A percentile compares a stretch with the other conserved stretches of the same genome.
Evolutionary conservation across 768 basidiomycete species (phyloP).

Genomic region (Coprinellus micaceus): DNA sequence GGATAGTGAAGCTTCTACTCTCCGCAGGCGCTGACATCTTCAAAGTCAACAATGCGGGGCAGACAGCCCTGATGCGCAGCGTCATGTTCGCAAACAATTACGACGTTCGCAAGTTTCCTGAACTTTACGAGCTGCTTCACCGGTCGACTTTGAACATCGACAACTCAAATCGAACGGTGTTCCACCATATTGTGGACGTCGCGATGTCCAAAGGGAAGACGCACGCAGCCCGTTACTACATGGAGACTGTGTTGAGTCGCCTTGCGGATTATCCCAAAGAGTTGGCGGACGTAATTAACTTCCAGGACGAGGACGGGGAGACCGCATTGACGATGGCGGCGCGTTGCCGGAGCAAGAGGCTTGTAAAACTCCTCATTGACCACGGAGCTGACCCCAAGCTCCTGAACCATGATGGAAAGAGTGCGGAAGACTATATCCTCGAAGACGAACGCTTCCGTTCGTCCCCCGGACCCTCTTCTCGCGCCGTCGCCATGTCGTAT

Average conservation of each 20-base stretch:
- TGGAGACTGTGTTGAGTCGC: slow-evolving; percentile 90
- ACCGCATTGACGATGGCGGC: slow-evolving; percentile 97
- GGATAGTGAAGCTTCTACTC: slow-evolving; percentile 90
- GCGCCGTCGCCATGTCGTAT: slow-evolving; percentile 64
- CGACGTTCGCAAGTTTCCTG: slow-evolving; percentile 97
- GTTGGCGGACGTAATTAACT: slow-evolving; percentile 96
- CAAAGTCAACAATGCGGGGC: slow-evolving; percentile 93
- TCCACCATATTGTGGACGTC: slow-evolving; percentile 96
- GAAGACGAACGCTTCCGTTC: slow-evolving; percentile 97
- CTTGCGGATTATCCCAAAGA: slow-evolving; percentile 93
- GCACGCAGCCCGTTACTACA: slow-evolving; percentile 96
- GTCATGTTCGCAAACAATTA: slow-evolving; percentile 99
- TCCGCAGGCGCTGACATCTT: slow-evolving; percentile 96
- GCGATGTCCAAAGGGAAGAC: slow-evolving; percentile 98
- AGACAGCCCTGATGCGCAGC: slow-evolving; percentile 95
- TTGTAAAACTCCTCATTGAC: slow-evolving; percentile 93
- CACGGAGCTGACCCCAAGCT: slow-evolving; percentile 96
- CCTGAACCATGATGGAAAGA: slow-evolving; percentile 91
- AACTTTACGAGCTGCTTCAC: slow-evolving; percentile 93
- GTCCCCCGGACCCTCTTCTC: slow-evolving; percentile 77
- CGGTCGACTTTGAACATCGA: slow-evolving; percentile 99
- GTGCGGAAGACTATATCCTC: slow-evolving; percentile 96
- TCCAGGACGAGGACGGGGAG: slow-evolving; percentile 98
- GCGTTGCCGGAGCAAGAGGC: slow-evolving; percentile 88
- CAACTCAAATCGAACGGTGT: slow-evolving; percentile 94